These are phyloP conservation scores for Aspergillus tamarii DNA, from an alignment of 2,329 filamentous ascomycete genomes.

Conservation along the genomic window DNA sequence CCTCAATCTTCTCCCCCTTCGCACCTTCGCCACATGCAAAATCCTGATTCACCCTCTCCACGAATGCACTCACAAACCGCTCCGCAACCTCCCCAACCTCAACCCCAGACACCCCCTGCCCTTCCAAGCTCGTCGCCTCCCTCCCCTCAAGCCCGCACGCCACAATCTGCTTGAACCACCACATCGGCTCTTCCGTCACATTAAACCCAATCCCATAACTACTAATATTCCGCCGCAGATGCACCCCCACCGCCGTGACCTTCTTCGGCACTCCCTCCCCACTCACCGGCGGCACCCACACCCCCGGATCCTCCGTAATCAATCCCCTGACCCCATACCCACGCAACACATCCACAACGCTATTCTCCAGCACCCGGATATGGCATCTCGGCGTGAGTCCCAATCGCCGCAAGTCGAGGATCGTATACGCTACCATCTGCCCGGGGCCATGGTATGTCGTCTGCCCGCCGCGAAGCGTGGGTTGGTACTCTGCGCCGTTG, in stretches of 20 bases:
- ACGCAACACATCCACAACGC: constrained; percentile 68
- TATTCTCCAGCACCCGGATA: constrained; percentile 75
- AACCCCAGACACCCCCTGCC: constrained; percentile 47
- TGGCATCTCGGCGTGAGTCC: constrained; percentile 73
- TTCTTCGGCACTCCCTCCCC: constrained; percentile 53
- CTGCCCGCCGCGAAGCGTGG: constrained; percentile 81
- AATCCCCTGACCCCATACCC: constrained; percentile 64
- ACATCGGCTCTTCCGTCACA: constrained; percentile 60
- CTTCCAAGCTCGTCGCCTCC: constrained; percentile 72
- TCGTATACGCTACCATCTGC: constrained; percentile 88
- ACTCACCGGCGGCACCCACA: constrained; percentile 64
- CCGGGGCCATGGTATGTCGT: constrained; percentile 96
- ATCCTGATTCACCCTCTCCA: constrained; percentile 41
- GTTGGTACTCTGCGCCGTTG: constrained; percentile 61
- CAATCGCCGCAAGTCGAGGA: constrained; percentile 77
- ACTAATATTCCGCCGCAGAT: constrained; percentile 80
- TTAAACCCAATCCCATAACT: constrained; percentile 79
- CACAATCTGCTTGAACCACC: constrained; percentile 74
- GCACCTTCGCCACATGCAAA: constrained; percentile 34
- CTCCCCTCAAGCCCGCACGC: constrained; percentile 85
- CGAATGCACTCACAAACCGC: constrained; percentile 43
- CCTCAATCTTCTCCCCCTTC: constrained; percentile 42
- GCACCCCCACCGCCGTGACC: constrained; percentile 90
- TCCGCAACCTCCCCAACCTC: constrained; percentile 43
- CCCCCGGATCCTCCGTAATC: constrained; percentile 77